phyloP scores from a whole-genome alignment of 2,329 filamentous ascomycete species.

The Paecilomyces niveus region DNA sequence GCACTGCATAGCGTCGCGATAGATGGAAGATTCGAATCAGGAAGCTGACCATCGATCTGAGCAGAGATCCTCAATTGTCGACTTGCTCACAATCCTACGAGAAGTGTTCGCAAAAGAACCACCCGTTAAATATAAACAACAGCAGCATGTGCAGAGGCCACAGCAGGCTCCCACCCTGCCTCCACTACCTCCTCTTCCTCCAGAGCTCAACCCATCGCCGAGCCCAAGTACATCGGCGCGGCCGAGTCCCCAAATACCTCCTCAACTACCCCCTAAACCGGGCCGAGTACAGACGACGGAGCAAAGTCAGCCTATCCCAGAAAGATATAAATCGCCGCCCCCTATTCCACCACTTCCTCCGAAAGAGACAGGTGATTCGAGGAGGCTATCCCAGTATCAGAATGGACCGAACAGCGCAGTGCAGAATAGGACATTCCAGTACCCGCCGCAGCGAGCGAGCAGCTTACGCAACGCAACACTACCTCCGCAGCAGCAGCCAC shows the following conservation, averaged over 20 bases:
- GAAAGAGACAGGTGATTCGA: slow-evolving; percentile 16
- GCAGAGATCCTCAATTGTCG: slow-evolving; percentile 72
- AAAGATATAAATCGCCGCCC: slow-evolving; percentile 23
- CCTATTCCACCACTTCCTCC: slow-evolving; percentile 33
- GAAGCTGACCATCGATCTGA: background rate
- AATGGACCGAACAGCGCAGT: slow-evolving; percentile 4
- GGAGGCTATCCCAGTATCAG: slow-evolving; percentile 10
- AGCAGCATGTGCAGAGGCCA: slow-evolving; percentile 25
- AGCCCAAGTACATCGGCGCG: slow-evolving; percentile 29
- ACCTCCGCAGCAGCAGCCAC: slow-evolving; percentile 3
- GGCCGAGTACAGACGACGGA: slow-evolving; percentile 14
- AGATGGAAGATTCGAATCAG: background rate
- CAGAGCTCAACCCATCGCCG: slow-evolving; percentile 46
- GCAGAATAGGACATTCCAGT: slow-evolving; percentile 13
- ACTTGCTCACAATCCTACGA: slow-evolving; percentile 73
- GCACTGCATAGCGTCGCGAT: background rate
- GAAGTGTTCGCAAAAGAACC: slow-evolving; percentile 93
- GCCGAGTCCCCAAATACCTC: slow-evolving; percentile 20
- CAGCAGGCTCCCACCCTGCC: slow-evolving; percentile 46
- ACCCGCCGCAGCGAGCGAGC: slow-evolving; percentile 21
- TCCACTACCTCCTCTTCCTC: slow-evolving; percentile 65
- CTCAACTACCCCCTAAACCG: slow-evolving; percentile 34
- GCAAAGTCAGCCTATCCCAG: slow-evolving; percentile 12
- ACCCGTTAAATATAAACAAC: slow-evolving; percentile 70
- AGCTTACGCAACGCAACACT: slow-evolving; percentile 10